Conservation (phyloP, 805 yeast genomes). For the Myxozyma mucilagina region DNA sequence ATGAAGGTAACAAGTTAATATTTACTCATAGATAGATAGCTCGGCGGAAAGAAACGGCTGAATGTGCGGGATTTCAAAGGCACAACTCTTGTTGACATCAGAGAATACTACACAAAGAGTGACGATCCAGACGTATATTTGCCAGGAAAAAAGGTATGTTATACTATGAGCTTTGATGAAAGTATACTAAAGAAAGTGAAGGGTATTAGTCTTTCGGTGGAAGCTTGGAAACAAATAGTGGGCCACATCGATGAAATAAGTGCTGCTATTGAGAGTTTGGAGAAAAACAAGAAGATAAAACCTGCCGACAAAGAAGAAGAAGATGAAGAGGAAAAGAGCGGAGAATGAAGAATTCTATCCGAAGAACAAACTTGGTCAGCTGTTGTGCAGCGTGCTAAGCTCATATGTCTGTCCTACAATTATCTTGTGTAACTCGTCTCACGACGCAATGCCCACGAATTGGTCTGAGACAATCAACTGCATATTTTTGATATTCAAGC, state of each 20-base stretch:
- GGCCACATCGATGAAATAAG: constrained; percentile 29
- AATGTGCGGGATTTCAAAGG: constrained; percentile 73
- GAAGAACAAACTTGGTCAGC: no score
- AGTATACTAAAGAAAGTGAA: constrained; percentile 29
- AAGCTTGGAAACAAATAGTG: constrained; percentile 34
- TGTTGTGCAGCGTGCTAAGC: no score
- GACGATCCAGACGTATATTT: constrained; percentile 40
- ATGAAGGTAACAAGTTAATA: not conserved
- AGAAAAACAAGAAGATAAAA: not conserved
- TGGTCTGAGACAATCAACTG: no score
- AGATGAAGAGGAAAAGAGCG: not conserved
- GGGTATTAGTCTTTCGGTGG: constrained; percentile 39
- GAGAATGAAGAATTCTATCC: not conserved
- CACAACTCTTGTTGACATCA: constrained; percentile 68
- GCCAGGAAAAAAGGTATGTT: constrained; percentile 76
- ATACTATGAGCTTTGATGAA: not conserved
- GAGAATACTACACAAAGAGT: constrained; percentile 70
- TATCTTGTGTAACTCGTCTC: not conserved
- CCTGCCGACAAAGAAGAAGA: not conserved
- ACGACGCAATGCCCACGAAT: no score
- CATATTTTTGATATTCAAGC: no score
- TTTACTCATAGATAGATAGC: constrained; percentile 35
- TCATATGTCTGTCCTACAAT: not conserved
- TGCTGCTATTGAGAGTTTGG: constrained; percentile 32
- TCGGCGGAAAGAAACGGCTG: constrained; percentile 65